A percentile compares a stretch with the other conserved stretches of the same genome.
Evolutionary conservation across 1,284 basidiomycete species (phyloP).

Genomic region (Pyrrhoderma lamaoense): DNA sequence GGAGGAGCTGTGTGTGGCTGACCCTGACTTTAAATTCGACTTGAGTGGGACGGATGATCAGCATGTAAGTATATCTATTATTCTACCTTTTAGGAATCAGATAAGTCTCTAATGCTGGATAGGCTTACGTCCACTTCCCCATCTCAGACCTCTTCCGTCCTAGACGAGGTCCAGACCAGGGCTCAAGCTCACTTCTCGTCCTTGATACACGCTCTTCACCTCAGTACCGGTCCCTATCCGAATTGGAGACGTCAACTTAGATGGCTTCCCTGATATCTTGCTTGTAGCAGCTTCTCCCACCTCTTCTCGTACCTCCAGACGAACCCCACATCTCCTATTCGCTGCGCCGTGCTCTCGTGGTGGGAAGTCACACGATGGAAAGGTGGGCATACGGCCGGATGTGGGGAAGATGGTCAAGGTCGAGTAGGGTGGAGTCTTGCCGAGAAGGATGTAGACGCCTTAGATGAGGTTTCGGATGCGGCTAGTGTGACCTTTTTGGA

Average conservation of each 20-base stretch:
- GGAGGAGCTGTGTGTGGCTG: constrained; percentile 75
- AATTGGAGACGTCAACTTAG: constrained; percentile 87
- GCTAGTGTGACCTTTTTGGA: constrained; percentile 80
- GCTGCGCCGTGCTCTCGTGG: constrained; percentile 64
- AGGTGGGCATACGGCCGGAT: constrained; percentile 36
- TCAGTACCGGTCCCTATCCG: constrained; percentile 72
- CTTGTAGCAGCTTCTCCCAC: constrained; percentile 46
- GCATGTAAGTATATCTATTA: constrained; percentile 41
- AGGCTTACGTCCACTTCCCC: constrained; percentile 67
- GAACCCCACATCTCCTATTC: constrained; percentile 62
- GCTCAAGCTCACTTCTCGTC: constrained; percentile 46
- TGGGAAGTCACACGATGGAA: constrained; percentile 9
- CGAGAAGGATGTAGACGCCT: constrained; percentile 53
- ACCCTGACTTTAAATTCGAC: constrained; percentile 76
- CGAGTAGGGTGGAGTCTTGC: constrained; percentile 58
- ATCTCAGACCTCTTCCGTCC: constrained; percentile 53
- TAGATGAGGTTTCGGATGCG: constrained; percentile 73
- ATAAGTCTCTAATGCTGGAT: constrained; percentile 2
- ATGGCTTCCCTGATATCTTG: constrained; percentile 92
- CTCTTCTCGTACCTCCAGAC: constrained; percentile 29
- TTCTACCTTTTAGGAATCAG: constrained; percentile 6
- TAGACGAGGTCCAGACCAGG: too few species aligned
- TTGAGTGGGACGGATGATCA: constrained; percentile 46
- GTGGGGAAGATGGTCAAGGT: constrained; percentile 37
- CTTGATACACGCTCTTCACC: constrained; percentile 57